A percentile compares a stretch with the other conserved stretches of the same genome.
These are phyloP conservation scores for Aspergillus conjunctus DNA, from an alignment of 495 filamentous ascomycete species.

Conservation along the genomic window DNA sequence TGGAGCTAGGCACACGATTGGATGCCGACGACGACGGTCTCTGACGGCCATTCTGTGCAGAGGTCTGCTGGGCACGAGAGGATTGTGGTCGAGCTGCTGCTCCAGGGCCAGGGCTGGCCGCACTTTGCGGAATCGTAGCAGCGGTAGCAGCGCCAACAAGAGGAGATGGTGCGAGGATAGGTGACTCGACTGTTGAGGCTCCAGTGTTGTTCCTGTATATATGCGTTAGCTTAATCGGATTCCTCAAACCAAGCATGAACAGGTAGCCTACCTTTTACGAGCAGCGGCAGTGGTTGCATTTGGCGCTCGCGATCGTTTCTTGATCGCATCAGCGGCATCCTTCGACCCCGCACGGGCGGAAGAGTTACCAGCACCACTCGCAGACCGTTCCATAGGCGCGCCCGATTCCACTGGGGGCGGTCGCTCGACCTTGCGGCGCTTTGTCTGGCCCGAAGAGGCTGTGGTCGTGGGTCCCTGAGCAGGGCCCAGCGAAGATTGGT, in stretches of 20 bases:
- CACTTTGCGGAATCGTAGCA: slow-evolving; percentile 53
- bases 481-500: slow-evolving; percentile 32
- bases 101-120: slow-evolving; percentile 48
- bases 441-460: slow-evolving; percentile 46
- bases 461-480: slow-evolving; percentile 14
- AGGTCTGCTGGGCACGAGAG: slow-evolving; percentile 69
- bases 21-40: slow-evolving; percentile 63
- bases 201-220: slow-evolving; percentile 50
- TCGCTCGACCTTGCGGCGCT: slow-evolving; percentile 82
- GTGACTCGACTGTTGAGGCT: slow-evolving; percentile 60
- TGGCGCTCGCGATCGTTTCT: slow-evolving; percentile 70
- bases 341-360: slow-evolving; percentile 54
- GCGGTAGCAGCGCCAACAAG: slow-evolving; percentile 63
- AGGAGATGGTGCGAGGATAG: slow-evolving; percentile 72
- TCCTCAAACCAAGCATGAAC: not conserved
- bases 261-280: slow-evolving; percentile 67
- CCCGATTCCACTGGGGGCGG: slow-evolving; percentile 47
- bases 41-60: slow-evolving; percentile 56
- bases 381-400: slow-evolving; percentile 68
- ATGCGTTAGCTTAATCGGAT: slow-evolving; percentile 12
- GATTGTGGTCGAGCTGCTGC: slow-evolving; percentile 55
- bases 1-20: slow-evolving; percentile 41
- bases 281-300: slow-evolving; percentile 53
- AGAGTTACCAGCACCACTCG: slow-evolving; percentile 58
- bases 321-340: slow-evolving; percentile 62